phyloP scores from a whole-genome alignment of 1,284 basidiomycete species.

The Termitomyces sp. region DNA sequence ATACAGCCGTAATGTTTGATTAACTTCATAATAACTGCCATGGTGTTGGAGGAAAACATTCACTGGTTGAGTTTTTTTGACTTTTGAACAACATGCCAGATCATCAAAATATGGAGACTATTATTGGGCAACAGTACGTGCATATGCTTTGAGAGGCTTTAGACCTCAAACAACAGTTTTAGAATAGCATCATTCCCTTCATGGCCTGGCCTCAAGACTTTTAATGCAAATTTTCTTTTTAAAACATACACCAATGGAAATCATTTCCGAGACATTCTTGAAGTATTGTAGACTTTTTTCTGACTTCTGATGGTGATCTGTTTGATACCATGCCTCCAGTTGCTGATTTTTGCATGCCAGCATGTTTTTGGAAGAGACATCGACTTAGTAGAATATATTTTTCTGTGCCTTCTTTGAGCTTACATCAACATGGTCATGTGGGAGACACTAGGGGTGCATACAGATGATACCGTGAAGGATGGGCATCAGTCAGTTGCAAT shows the following conservation, averaged over 20 bases:
- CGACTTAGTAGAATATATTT: neutral
- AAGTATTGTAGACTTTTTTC: neutral
- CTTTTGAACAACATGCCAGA: neutral
- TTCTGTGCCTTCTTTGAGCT: neutral
- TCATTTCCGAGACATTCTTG: neutral
- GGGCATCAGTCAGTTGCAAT: neutral
- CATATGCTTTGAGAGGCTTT: neutral
- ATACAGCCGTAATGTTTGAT: conserved; percentile 11
- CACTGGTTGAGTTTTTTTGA: conserved; percentile 1
- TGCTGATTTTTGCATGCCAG: neutral
- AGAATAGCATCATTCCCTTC: neutral
- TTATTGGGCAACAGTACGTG: neutral
- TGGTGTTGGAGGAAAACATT: conserved; percentile 15
- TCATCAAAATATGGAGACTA: neutral
- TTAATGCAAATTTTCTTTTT: neutral
- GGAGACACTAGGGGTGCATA: neutral
- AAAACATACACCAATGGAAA: neutral
- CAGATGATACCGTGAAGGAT: neutral
- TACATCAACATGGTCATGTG: neutral
- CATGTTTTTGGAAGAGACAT: neutral
- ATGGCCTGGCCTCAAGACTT: neutral
- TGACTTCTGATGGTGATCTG: too few relatives aligned
- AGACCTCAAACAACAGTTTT: too few relatives aligned
- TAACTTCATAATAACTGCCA: conserved; percentile 15
- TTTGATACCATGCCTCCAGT: neutral